Evolutionary conservation across 2,329 filamentous ascomycete genomes (phyloP), one percentile per base, ranked within the genome.

Genomic region (Aureobasidium sp.): DNA sequence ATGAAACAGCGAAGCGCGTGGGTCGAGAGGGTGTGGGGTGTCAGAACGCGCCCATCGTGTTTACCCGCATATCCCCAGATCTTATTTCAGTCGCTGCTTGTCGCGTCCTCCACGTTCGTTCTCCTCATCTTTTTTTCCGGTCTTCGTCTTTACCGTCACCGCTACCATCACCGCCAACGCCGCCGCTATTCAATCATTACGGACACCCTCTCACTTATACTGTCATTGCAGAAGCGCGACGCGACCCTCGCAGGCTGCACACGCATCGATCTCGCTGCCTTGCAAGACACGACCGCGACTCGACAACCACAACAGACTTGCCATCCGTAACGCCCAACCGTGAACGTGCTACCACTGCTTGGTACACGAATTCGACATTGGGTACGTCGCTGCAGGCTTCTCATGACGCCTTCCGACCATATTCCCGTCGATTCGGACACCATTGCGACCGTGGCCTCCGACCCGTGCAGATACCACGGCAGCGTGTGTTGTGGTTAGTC

Each of bases 331-430:
- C 49, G 49, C 49, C 32, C 34, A 51, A 32, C 49, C 14, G 30
- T 51, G 34, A 51, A 21, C n/a, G 49, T 51, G 49, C 32, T 39
- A 51, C 49, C 49, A 21, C 49, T 51, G 49, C 49, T 51, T 51
- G 49, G 49, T 51, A 6, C 27, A 39, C 5, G 49, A 39, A 27
- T 32, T 27, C 2, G 34, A 14, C 49, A 51, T 51, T 13, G 34
- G 34, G 27, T 37, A 39, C 36, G 49, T 51, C 32, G 49, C 11
- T 39, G 34, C 49, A 39, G 49, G 49, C 34, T 37, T 51, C 49
- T 51, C 16, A 27, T 13, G 21, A 21, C 21, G 21, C 21, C 21
- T 21, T 21, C 21, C 21, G 21, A 21, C 21, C 21, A 21, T 21
- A 21, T 21, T 21, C 21, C 21, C 1, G 21, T 21, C 21, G 21